Evolutionary conservation across 176 grass and related monocot species (phyloP), one percentile per base, ranked within the genome.

Genomic region (Coix lacrymajobi): DNA sequence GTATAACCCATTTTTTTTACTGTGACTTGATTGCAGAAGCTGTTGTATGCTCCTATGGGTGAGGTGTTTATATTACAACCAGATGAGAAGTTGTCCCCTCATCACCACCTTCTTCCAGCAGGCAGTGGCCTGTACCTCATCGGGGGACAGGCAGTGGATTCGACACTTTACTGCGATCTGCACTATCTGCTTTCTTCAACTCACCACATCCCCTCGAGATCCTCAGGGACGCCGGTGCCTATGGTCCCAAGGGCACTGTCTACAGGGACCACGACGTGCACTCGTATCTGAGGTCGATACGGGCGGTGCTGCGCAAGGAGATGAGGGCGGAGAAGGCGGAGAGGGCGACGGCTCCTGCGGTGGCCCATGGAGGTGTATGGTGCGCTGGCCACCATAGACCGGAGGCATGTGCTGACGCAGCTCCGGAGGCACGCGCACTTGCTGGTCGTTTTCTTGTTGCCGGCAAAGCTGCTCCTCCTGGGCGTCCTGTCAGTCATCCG

Each of bases 361-460:
- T 65, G 62, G 62, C 62, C 62, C 62, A 20, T 65, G 8, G 3
- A 33, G 31, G 62, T 65, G 30, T 74, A 20, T 22, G 31, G 44
- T 32, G 17, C 49, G 6, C 28, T 34, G 30, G 30, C 46, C 29
- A 24, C 12, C 20, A 12, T 75, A 0, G 20, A 75, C 48, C 57
- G 56, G 86, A 86, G 76, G 78, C 71, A 34, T 4, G 1, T 67
- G 64, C 40, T 91, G 77, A 87, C 29, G 16, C 57, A 69, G 61
- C 74, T 91, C 34, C 56, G 45, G 44, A 40, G 34, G 34, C 70
- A 85, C 17, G 65, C 87, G 49, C 85, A 87, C 43, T 48, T 87
- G 75, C 74, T 91, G 38, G 60, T 91, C 58, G 41, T 91, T 38
- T 69, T 90, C 66, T 83, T 87, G 22, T 83, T 90, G 45, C 88